Evolutionary conservation across 176 grass and related monocot species (phyloP).

Genomic region (Dactylis glomerata): DNA sequence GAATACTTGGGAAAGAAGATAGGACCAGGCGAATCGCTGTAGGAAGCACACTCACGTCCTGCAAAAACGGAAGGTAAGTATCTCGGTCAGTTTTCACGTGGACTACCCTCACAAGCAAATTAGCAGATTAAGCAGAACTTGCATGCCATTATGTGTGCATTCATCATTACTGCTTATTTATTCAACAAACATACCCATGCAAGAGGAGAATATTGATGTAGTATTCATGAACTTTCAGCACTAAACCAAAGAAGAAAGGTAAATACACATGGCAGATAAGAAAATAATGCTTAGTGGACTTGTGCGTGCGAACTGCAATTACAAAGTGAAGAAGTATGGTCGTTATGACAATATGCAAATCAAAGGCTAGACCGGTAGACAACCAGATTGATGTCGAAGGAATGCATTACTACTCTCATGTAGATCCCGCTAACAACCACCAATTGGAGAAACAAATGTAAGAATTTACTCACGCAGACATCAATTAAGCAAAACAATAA

Average conservation of each 20-base stretch:
- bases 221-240: background rate
- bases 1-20: conserved; percentile 17
- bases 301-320: background rate
- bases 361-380: background rate
- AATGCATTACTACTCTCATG: background rate
- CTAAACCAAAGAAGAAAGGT: background rate
- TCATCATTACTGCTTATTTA: background rate
- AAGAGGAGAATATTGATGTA: background rate
- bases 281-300: background rate
- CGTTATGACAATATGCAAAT: no score
- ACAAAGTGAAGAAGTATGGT: background rate
- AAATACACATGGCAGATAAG: background rate
- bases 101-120: background rate
- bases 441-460: background rate
- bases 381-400: background rate
- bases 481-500: background rate
- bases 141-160: background rate
- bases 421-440: background rate
- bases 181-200: background rate
- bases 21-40: background rate
- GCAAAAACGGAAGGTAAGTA: background rate
- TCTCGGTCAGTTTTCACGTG: conserved; percentile 5
- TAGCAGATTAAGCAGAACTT: background rate
- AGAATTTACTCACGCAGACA: background rate
- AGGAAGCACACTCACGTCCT: conserved; percentile 20